Base-by-base conservation (phyloP, 495 filamentous ascomycete genomes). In the Halenospora varia region DNA sequence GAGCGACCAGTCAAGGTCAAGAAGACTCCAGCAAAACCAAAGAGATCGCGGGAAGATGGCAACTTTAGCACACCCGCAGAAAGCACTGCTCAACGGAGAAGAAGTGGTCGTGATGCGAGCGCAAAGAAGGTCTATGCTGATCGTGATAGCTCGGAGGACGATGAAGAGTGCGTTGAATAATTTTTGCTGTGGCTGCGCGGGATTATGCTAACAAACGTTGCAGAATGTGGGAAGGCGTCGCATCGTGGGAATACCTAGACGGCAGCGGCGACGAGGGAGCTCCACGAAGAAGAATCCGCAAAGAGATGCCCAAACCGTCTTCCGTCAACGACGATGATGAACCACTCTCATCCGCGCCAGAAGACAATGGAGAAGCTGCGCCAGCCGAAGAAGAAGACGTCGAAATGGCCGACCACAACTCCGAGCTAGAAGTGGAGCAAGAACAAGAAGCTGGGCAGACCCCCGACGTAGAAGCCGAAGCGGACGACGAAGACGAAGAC, bases 111-210 rank as follows among this genome's bases (percentile, higher is more conserved):
- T 39, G 70, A 70, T n/a, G 65, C 56, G 25, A 70, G 63, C 15
- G 73, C 68, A 48, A 61, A 48, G 23, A 68, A 67, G 53, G 52
- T 10, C 13, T 81, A 81, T 56, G 72, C 75, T 4, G 78, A 82
- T 64, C 71, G 77, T 45, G 81, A 81, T 39, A 73, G 71, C 26
- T 71, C 70, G 2, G 78, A 77, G 26, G 78, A 80, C 47, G 82
- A 83, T 35, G 74, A 81, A 67, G 80, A 83, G 56, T 35, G 13
- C 6, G 29, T 35, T 35, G 6, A 35, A 79, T 80, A 76, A 59
- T 78, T 11, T 72, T 72, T 29, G 77, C 77, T 9, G 77, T 80
- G 2, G 75, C 77, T 1, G 67, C 73, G 67, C 79, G 77, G 77
- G 73, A 75, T 15, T 80, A 80, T 50, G 50, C 35, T 2, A 10